Conservation (phyloP, 139 green algal genomes). For the Pleodorina starrii region DNA sequence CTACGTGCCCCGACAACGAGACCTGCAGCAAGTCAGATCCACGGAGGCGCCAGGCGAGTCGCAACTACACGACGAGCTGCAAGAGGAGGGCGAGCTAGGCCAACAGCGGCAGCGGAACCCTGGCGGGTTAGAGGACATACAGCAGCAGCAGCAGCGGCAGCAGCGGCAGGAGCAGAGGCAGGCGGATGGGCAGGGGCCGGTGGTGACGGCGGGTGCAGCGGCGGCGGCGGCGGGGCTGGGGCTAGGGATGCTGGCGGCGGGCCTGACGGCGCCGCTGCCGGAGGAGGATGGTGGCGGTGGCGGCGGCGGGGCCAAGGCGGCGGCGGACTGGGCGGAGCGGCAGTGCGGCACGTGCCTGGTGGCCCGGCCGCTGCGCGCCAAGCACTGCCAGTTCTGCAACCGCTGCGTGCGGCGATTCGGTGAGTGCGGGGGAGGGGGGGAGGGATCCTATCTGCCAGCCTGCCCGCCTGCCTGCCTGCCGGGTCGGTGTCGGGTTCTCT, state of each 20-base stretch:
- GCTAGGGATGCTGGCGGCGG: not conserved
- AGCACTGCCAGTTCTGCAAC: constrained; percentile 88
- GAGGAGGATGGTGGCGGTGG: not conserved
- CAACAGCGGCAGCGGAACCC: not conserved
- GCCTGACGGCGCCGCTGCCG: not conserved
- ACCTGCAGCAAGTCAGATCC: not conserved
- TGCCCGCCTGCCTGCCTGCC: not conserved
- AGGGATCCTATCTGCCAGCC: not conserved
- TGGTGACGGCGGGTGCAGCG: not conserved
- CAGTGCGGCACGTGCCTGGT: constrained; percentile 60
- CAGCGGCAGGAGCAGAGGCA: not conserved
- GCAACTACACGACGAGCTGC: not conserved
- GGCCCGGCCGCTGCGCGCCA: constrained; percentile 74
- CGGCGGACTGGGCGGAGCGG: not conserved
- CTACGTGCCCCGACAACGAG: not conserved
- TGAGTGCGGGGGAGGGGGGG: not conserved
- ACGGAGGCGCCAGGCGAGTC: not conserved
- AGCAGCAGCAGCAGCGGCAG: not conserved
- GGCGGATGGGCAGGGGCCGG: not conserved
- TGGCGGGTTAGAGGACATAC: not conserved
- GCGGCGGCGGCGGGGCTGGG: not conserved
- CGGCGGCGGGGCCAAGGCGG: not conserved
- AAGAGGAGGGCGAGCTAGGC: not conserved
- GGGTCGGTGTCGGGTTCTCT: too few species aligned
- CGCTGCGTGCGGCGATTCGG: constrained; percentile 84